Evolutionary conservation across 306 rosid genomes (phyloP), one percentile per base, ranked within the genome.

Genomic region (Gynostemma pentaphyllum): DNA sequence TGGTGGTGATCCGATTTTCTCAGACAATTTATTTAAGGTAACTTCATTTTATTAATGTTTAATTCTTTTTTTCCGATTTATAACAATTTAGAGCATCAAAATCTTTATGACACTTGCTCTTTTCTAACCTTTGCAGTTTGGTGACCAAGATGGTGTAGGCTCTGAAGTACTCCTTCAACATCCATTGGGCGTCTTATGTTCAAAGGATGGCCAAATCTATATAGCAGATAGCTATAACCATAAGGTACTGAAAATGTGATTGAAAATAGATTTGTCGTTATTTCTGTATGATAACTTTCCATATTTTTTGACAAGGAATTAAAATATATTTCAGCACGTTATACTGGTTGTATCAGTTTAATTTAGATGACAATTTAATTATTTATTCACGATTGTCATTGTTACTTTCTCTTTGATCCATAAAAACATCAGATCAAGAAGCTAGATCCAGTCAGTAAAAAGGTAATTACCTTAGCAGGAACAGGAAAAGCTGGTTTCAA

Each of bases 141-240:
- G 98, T 48, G 98, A 91, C 79, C 95, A 85, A 26, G 98, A 91
- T 80, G 98, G 98, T 69, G 54, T 74, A 62, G 96, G 92, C 64
- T 81, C 88, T 56, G 95, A 85, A 76, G 83, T 85, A 57, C 98
- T 88, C 67, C 89, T 91, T 78, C 98, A 91, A 75, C 98, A 91
- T 80, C 98, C 98, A 18, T 68, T 90, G 55, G 97, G 89, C 2
- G 79, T 87, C 74, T 54, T 80, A 63, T 80, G 91, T 68, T 81
- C 87, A 60, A 82, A 72, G 63, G 78, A 72, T 72, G 86, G 95
- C 46, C 77, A 80, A 80, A 74, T 83, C 63, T 83, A 83, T 75
- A 68, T 91, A 32, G 79, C 95, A 4, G 96, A 88, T 73, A 91
- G 98, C 83, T 91, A 91, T 68, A 91, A 91, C 74, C 96, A 91